Evolutionary conservation across 768 basidiomycete species (phyloP).

Genomic region (Suillus placidus): DNA sequence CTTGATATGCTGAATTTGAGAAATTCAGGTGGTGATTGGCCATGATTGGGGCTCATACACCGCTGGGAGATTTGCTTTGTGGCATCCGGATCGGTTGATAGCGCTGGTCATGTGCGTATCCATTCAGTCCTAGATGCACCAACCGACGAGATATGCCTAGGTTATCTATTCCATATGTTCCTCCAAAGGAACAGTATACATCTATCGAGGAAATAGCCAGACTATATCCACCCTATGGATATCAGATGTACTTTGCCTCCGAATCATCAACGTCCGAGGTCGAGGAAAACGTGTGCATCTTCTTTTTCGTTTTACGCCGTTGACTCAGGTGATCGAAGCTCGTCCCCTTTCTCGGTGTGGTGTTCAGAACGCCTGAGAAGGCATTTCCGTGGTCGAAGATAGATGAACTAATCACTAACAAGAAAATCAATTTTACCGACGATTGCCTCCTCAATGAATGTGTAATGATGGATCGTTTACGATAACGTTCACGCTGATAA

Average conservation of each 20-base stretch:
- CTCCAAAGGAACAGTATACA: conserved; percentile 53
- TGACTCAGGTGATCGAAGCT: conserved; percentile 22
- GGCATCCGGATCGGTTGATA: conserved; percentile 64
- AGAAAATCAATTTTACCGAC: conserved; percentile 6
- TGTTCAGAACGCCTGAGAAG: conserved; percentile 14
- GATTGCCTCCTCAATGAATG: conserved; percentile 23
- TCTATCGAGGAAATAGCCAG: conserved; percentile 54
- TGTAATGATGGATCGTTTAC: conserved; percentile 12
- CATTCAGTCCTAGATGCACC: not conserved
- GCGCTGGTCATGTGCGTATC: conserved; percentile 62
- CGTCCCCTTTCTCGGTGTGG: conserved; percentile 19
- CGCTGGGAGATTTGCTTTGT: conserved; percentile 69
- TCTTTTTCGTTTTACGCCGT: not conserved
- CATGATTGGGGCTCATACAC: conserved; percentile 81
- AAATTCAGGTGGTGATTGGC: conserved; percentile 60
- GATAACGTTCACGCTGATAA: not conserved
- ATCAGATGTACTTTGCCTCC: conserved; percentile 69
- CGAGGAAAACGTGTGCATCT: conserved; percentile 52
- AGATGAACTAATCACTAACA: conserved; percentile 9
- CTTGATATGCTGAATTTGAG: not conserved
- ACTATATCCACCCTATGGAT: conserved; percentile 59
- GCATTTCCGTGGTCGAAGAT: not conserved
- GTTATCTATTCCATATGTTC: conserved; percentile 66
- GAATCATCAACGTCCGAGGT: conserved; percentile 54
- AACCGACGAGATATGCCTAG: conserved; percentile 38